These are phyloP conservation scores for Pyrenochaeta sp. DNA, from an alignment of 2,329 filamentous ascomycete genomes.

Conservation along the genomic window DNA sequence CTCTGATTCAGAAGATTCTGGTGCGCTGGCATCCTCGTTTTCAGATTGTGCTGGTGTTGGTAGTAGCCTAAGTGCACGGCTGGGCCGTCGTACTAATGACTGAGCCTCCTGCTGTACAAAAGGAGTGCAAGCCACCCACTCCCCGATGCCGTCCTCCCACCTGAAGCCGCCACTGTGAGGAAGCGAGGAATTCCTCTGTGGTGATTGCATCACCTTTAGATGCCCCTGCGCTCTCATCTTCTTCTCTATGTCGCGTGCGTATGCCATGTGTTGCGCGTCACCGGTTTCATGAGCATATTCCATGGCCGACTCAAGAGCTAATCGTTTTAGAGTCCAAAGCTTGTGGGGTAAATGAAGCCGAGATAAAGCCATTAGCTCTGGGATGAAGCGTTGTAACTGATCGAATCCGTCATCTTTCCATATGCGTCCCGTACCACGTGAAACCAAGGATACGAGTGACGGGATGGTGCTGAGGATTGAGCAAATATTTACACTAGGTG, in stretches of 20 bases:
- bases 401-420: slow-evolving; percentile 44
- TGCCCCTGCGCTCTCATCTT: slow-evolving; percentile 38
- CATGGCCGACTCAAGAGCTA: slow-evolving; percentile 46
- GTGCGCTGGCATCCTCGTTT: slow-evolving; percentile 16
- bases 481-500: slow-evolving; percentile 26
- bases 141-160: slow-evolving; percentile 56
- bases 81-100: slow-evolving; percentile 16
- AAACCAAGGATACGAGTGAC: slow-evolving; percentile 39
- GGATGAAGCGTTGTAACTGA: slow-evolving; percentile 39
- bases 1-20: slow-evolving; percentile 22
- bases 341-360: slow-evolving; percentile 36
- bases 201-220: slow-evolving; percentile 34
- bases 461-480: slow-evolving; percentile 34
- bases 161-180: slow-evolving; percentile 40
- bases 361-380: slow-evolving; percentile 33
- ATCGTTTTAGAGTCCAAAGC: slow-evolving; percentile 44
- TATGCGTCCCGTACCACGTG: slow-evolving; percentile 45
- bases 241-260: slow-evolving; percentile 39
- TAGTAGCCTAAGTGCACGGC: slow-evolving; percentile 30
- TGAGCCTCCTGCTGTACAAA: slow-evolving; percentile 33
- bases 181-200: slow-evolving; percentile 37
- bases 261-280: slow-evolving; percentile 34
- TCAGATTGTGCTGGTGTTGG: slow-evolving; percentile 39
- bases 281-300: slow-evolving; percentile 46
- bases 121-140: slow-evolving; percentile 55